A percentile compares a stretch with the other conserved stretches of the same genome.
Evolutionary conservation across 768 basidiomycete species (phyloP).

Genomic region (Boletales sp.): DNA sequence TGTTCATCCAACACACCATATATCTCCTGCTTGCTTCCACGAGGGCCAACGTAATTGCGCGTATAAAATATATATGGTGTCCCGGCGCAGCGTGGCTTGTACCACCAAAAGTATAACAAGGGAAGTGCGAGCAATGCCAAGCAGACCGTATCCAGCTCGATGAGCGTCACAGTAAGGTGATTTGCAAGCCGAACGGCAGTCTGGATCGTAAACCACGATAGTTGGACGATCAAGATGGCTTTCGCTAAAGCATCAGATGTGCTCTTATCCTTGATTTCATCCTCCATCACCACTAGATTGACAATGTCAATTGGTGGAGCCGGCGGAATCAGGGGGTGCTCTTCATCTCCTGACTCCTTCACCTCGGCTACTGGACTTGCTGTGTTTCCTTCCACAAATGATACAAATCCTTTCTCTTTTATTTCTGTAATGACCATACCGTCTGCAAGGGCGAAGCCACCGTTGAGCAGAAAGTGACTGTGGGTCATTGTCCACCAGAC

Average conservation of each 20-base stretch:
- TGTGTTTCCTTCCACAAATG: not conserved
- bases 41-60: not conserved
- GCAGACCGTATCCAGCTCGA: slow-evolving; percentile 2
- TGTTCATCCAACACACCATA: too few species aligned
- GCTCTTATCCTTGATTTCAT: not conserved
- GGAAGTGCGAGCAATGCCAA: not conserved
- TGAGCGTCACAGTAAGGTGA: not conserved
- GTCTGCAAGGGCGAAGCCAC: not conserved
- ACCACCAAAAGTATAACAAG: not conserved
- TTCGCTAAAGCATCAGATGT: not conserved
- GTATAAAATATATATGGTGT: not conserved
- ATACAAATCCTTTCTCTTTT: not conserved
- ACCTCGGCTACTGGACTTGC: not conserved
- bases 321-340: too few species aligned
- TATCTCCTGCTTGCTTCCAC: too few species aligned
- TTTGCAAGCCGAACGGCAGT: not conserved
- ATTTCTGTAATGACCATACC: not conserved
- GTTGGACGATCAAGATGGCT: not conserved
- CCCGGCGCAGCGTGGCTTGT: not conserved
- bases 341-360: not conserved
- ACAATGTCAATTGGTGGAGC: too few species aligned
- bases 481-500: slow-evolving; percentile 4
- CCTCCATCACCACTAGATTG: not conserved
- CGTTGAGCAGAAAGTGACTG: not conserved
- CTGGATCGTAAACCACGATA: not conserved